Base-by-base conservation (phyloP, 2,329 filamentous ascomycete genomes). In the Aspergillus latus region DNA sequence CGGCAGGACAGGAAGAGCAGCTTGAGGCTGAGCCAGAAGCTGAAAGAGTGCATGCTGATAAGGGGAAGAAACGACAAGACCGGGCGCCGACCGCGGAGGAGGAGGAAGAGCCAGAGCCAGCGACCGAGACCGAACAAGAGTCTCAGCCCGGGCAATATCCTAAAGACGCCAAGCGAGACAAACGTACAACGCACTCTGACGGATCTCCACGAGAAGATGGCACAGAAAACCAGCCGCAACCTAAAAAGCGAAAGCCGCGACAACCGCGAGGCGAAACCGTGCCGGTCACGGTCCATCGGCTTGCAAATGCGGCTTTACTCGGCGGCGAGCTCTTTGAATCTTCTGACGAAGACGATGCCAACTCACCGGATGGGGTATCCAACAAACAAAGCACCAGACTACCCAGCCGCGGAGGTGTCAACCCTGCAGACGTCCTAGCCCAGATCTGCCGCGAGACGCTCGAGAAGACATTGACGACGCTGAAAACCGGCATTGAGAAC, bases 401-500 rank as follows among this genome's bases (percentile, higher is more conserved):
- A 58, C 77, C 71, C 63, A 76, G 59, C 43, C 73, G 74, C 5
- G 65, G 69, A n/a, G 75, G 69, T 15, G 76, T 82, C 54, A 83
- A 81, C 52, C 74, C 76, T 1, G 79, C 79, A 39, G 81, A 83
- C 55, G 80, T 82, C 2, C 74, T 82, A 28, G 66, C 76, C 60
- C 73, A 82, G 68, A 68, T 79, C 51, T 78, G 80, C 52, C 75
- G 77, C 55, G 79, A 82, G 58, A 78, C 76, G 1, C 72, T 82
- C 15, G 74, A 80, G 49, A 73, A 77, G 58, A 77, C 75, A 3
- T 65, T 80, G 9, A 67, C 69, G 4, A 74, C 73, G 7, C 72
- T 81, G 40, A 68, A 73, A 13, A 72, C 74, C 39, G 72, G 68
- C 10, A 75, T 76, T 26, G 66, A 69, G 9, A 75, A 76, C 47